These are phyloP conservation scores for Austropuccinia psidii DNA, from an alignment of 1,284 basidiomycete genomes.

Conservation along the genomic window DNA sequence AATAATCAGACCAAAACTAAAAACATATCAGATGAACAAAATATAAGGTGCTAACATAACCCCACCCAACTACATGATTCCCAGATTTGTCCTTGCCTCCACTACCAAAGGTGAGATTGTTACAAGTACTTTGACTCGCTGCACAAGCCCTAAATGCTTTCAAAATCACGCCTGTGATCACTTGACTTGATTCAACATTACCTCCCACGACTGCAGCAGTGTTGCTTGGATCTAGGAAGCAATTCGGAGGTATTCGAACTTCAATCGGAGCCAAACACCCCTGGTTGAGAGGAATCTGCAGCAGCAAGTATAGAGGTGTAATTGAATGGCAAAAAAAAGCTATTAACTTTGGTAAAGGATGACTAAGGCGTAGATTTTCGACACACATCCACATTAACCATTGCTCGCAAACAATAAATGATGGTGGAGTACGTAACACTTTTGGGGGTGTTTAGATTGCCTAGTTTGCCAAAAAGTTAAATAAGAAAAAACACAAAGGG, in stretches of 20 bases:
- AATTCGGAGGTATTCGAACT: conserved; percentile 74
- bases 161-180: conserved; percentile 89
- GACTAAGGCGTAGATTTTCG: not conserved
- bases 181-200: conserved; percentile 83
- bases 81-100: conserved; percentile 78
- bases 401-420: conserved; percentile 85
- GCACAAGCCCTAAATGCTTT: conserved; percentile 88
- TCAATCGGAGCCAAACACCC: conserved; percentile 43
- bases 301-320: conserved; percentile 41
- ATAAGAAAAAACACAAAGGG: not conserved
- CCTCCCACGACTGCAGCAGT: conserved; percentile 82
- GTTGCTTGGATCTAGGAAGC: conserved; percentile 67
- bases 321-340: not conserved
- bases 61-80: conserved; percentile 69
- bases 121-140: conserved; percentile 81
- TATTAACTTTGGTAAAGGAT: not conserved
- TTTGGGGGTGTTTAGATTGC: conserved; percentile 53
- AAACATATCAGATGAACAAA: not conserved
- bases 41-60: conserved; percentile 56
- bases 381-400: conserved; percentile 68
- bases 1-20: not conserved
- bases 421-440: conserved; percentile 85
- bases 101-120: conserved; percentile 82
- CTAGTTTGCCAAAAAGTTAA: not conserved
- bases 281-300: conserved; percentile 51